Conservation (phyloP, 2,329 filamentous ascomycete species). For the Fusarium annulatum region DNA sequence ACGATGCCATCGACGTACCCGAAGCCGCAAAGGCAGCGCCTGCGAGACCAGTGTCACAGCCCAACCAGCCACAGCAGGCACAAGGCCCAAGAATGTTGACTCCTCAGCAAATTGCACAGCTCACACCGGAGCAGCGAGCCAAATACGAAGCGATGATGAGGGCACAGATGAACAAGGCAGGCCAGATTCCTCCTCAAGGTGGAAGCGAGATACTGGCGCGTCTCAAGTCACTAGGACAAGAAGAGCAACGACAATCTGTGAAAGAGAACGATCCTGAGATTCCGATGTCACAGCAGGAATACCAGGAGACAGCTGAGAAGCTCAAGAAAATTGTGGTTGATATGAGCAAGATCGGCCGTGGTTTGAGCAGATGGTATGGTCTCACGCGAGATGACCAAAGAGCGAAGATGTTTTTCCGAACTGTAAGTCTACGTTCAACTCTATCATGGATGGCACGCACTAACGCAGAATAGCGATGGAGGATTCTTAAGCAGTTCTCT, state of each 20-base stretch:
- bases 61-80: conserved; percentile 32
- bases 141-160: conserved; percentile 56
- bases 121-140: conserved; percentile 59
- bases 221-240: conserved; percentile 52
- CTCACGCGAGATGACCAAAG: conserved; percentile 61
- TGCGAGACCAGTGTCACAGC: conserved; percentile 42
- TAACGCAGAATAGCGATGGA: conserved; percentile 61
- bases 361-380: conserved; percentile 60
- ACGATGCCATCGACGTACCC: conserved; percentile 54
- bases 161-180: conserved; percentile 44
- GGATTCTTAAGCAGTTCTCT: conserved; percentile 64
- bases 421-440: conserved; percentile 53
- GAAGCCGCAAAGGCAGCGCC: conserved; percentile 36
- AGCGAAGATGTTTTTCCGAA: conserved; percentile 63
- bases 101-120: conserved; percentile 51
- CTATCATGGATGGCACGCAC: conserved; percentile 15
- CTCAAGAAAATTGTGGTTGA: conserved; percentile 55
- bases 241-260: conserved; percentile 54
- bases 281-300: conserved; percentile 58
- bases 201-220: conserved; percentile 44
- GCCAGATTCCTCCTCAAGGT: conserved; percentile 29
- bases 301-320: conserved; percentile 57
- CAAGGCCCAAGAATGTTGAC: conserved; percentile 42
- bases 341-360: conserved; percentile 58
- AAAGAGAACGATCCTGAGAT: conserved; percentile 59